phyloP scores from a whole-genome alignment of 768 basidiomycete genomes.

The Lentinula guzmanii region DNA sequence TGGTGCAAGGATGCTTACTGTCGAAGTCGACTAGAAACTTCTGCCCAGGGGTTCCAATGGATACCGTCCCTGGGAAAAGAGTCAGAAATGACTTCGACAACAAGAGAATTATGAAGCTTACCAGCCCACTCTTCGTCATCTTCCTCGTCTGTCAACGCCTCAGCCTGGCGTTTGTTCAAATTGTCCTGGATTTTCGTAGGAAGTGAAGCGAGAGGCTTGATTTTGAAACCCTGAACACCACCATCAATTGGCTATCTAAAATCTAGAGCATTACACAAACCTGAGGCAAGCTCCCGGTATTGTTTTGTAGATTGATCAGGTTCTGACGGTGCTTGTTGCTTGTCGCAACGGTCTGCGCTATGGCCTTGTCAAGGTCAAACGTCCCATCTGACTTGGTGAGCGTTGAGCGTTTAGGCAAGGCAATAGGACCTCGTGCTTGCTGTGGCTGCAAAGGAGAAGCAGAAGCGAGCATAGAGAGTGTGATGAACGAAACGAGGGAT shows the following conservation, averaged over 20 bases:
- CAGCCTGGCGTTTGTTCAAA: constrained; percentile 25
- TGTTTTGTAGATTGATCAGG: constrained; percentile 15
- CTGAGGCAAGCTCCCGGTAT: constrained; percentile 9
- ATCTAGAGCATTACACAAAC: not conserved
- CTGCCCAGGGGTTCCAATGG: constrained; percentile 32
- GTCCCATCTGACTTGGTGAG: constrained; percentile 15
- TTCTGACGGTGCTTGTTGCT: constrained; percentile 21
- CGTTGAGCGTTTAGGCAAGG: constrained; percentile 7
- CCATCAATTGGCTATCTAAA: not conserved
- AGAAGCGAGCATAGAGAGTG: not conserved
- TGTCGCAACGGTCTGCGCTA: constrained; percentile 9
- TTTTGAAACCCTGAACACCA: constrained; percentile 18
- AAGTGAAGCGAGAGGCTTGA: constrained; percentile 20
- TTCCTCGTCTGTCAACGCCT: constrained; percentile 27
- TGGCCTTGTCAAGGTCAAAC: constrained; percentile 14
- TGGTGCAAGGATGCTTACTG: constrained; percentile 17
- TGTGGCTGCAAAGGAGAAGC: not conserved
- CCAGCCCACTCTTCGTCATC: constrained; percentile 35
- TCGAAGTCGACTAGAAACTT: constrained; percentile 35
- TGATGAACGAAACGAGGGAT: not conserved
- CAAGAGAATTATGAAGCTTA: constrained; percentile 10
- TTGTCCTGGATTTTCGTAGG: constrained; percentile 15
- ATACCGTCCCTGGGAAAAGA: constrained; percentile 23
- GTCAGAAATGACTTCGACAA: not conserved
- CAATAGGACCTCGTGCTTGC: constrained; percentile 3